Evolutionary conservation across 163 green algal genomes (phyloP), one percentile per base, ranked within the genome.

Genomic region (Trebouxiophyceae sp.): DNA sequence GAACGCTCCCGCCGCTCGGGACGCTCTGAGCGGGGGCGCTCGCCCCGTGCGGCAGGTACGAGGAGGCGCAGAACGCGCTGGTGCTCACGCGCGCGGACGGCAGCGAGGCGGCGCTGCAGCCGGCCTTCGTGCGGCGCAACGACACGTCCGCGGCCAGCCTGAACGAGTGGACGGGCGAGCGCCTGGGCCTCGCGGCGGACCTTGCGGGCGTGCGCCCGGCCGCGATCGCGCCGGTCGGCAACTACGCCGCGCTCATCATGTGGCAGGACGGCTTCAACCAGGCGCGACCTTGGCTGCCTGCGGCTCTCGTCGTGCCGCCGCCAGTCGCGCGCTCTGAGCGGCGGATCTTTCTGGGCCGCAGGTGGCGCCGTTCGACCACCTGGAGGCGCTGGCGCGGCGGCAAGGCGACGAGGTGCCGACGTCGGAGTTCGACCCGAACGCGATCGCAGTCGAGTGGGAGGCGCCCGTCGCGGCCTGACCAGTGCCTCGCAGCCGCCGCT

Each of bases 221-320:
- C 23, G 56, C 67, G 16, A 76, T 97, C 19, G 71, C 81, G 33
- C 84, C 86, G 1, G 68, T 98, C 6, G 93, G 93, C 32, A 98
- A 98, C 79, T 99, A 99, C 68, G 93, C 93, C 3, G 88, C 96
- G 57, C 79, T 88, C 77, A 97, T 99, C 67, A 75, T 65, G 12
- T 98, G 93, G 93, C 65, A 91, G 60, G 93, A 98, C 56, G 89
- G 93, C 26, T 94, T 97, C 81, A 96, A 89, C 73, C 92, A 97
- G 79, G 88, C 60, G 39, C 39, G 12, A n/a, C n/a, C n/a, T n/a
- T n/a, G n/a, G n/a, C n/a, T n/a, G n/a, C n/a, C n/a, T n/a, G n/a
- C n/a, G n/a, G n/a, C n/a, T n/a, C n/a, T n/a, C n/a, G n/a, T n/a
- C n/a, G n/a, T n/a, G n/a, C n/a, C n/a, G n/a, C n/a, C n/a, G n/a